Base-by-base conservation (phyloP, 2,329 filamentous ascomycete genomes). In the Simplicillium aogashimaense region DNA sequence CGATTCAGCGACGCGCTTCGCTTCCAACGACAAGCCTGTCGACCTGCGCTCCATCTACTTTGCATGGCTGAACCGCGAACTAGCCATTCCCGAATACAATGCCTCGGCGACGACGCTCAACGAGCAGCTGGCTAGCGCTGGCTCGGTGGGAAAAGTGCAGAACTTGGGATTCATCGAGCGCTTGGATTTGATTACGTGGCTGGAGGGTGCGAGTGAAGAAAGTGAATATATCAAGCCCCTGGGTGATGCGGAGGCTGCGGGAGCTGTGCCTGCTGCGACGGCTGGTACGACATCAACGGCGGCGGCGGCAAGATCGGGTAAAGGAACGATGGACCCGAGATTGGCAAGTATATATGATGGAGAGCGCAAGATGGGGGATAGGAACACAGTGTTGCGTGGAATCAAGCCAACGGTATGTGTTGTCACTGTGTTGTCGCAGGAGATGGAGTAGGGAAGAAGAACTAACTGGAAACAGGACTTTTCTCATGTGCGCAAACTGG, bases 1-100 rank as follows among this genome's bases (percentile, higher is more conserved):
- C 48, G 78, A 76, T 38, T 73, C 75, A 12, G 72, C 81, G 9
- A 98, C 92, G 50, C 86, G 92, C 52, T 97, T 97, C 67, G 74
- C 85, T 45, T 89, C 86, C n/a, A 75, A 77, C 43, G 76, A 76
- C 52, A 72, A 76, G 41, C 73, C 83, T 4, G 81, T 95, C 53
- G 86, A 95, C 58, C 71, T 98, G 50, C 87, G 92, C 57, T 92
- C 84, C 59, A 90, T 95, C 63, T 95, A 90, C 69, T 95, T 97
- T 57, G 88, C 88, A 41, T 98, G 88, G 87, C 72, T 86, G 54
- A 94, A 95, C 65, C 87, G 88, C 60, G 90, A 97, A 66, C 79
- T 83, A 41, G 79, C 83, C 40, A 88, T 94, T 49, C 84, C 86
- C 10, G 87, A 94, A 52, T 97, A 97, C 72, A 92, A 95, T 62